Conservation (phyloP, 78 protist species). For the Pigoraptor vietnamica region DNA sequence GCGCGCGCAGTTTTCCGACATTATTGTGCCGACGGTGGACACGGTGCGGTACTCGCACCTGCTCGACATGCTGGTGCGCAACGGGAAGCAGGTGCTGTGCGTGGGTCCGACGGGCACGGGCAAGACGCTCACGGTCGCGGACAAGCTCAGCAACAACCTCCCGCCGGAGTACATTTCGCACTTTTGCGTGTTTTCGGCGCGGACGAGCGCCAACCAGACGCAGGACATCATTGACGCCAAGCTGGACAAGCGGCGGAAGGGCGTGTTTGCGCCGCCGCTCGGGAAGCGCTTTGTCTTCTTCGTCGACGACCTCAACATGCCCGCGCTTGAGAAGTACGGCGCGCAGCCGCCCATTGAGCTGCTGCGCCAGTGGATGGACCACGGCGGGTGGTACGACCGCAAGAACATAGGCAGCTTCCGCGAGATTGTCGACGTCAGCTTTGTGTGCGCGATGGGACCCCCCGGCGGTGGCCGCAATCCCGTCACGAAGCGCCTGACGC, state of each 20-base stretch:
- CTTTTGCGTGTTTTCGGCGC: slow-evolving; percentile 65
- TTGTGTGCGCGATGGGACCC: slow-evolving; percentile 79
- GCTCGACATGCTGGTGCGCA: slow-evolving; percentile 38
- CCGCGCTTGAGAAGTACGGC: slow-evolving; percentile 57
- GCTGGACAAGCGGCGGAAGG: slow-evolving; percentile 52
- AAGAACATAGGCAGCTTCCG: slow-evolving; percentile 22
- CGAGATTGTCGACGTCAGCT: slow-evolving; percentile 32
- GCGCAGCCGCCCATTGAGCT: slow-evolving; percentile 79
- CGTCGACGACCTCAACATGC: slow-evolving; percentile 87
- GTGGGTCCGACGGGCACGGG: slow-evolving; percentile 89
- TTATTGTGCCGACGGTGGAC: slow-evolving; percentile 84
- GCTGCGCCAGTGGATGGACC: slow-evolving; percentile 69
- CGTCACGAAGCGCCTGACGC: slow-evolving; percentile 64
- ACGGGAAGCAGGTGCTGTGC: slow-evolving; percentile 36
- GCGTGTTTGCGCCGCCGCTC: slow-evolving; percentile 60
- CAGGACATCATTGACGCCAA: slow-evolving; percentile 66
- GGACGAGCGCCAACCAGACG: slow-evolving; percentile 58
- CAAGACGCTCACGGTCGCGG: slow-evolving; percentile 58
- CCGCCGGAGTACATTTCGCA: slow-evolving; percentile 25
- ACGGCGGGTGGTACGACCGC: slow-evolving; percentile 68
- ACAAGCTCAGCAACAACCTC: slow-evolving; percentile 33
- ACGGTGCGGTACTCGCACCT: slow-evolving; percentile 66
- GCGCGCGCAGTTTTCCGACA: slow-evolving; percentile 14
- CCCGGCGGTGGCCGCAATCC: slow-evolving; percentile 82
- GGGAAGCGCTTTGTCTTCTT: slow-evolving; percentile 54